Evolutionary conservation across 495 filamentous ascomycete species (phyloP), one percentile per base, ranked within the genome.

Genomic region (Pyronema domesticum): DNA sequence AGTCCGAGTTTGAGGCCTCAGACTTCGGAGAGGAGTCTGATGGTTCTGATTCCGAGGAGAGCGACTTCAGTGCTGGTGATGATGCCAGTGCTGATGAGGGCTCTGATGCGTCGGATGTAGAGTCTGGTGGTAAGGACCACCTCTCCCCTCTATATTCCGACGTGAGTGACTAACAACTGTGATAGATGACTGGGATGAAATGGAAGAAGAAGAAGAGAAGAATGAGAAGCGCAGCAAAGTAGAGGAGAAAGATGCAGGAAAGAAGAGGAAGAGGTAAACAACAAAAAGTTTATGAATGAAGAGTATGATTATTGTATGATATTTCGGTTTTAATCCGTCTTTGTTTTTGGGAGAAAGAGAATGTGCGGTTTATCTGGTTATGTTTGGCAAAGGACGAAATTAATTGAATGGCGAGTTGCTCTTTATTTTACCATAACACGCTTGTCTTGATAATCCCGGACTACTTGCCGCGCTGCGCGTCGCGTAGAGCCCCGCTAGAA

Each of bases 1-100:
- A 95, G 66, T 84, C 79, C 17, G 86, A 81, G 37, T 99, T 94
- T 64, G 93, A 99, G 71, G 80, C 91, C 46, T 77, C 73, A 23
- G 89, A 93, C 55, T 81, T 78, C 7, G 91, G 94, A 30, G 88
- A 81, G 40, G 80, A 78, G 46, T 80, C 75, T 3, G 85, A 84
- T 50, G 86, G 86, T 66, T 85, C 80, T 19, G 85, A 78, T 46
- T 85, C 88, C 62, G 89, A 93, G 40, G 91, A 89, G 39, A 86
- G 80, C 18, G 89, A 95, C 15, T 96, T 87, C 65, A 89, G 95
- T 67, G 88, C 75, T 67, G 23, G 23, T 30, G 65, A 80, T 65
- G 19, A 80, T 70, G 37, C 76, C 55, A 33, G 75, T 72, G 53
- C 77, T 58, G 57, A 81, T 36, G 68, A 76, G 80, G 53, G 79